Percentiles rank a stretch among this genome's conserved stretches.
Conservation (phyloP, 164 flowering plant species). For the Chloranthus sessilifolius region DNA sequence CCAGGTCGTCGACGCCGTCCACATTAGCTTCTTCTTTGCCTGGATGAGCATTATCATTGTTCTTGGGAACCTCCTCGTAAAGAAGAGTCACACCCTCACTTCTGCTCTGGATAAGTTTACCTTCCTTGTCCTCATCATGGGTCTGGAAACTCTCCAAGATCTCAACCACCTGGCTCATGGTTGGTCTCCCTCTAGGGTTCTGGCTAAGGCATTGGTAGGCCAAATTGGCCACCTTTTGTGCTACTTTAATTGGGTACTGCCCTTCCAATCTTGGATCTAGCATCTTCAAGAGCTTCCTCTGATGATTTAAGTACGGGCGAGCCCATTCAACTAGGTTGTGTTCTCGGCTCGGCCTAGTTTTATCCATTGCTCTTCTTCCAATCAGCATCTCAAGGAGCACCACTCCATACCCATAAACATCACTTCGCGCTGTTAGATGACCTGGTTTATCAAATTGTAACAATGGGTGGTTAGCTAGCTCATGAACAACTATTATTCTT, state of each 20-base stretch:
- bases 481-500: too few species aligned
- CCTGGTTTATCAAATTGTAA: too few species aligned
- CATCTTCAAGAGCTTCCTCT: slow-evolving; percentile 59
- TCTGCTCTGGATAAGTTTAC: slow-evolving; percentile 23
- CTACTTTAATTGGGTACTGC: slow-evolving; percentile 54
- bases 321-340: slow-evolving; percentile 97
- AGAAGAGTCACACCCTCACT: slow-evolving; percentile 38
- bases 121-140: slow-evolving; percentile 21
- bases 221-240: slow-evolving; percentile 67
- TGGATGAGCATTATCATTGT: slow-evolving; percentile 6
- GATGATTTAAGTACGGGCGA: slow-evolving; percentile 70
- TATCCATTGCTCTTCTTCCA: slow-evolving; percentile 87
- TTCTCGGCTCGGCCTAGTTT: slow-evolving; percentile 81
- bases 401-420: slow-evolving; percentile 93
- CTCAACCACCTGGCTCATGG: slow-evolving; percentile 81
- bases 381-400: slow-evolving; percentile 93
- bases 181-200: slow-evolving; percentile 88
- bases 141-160: slow-evolving; percentile 54
- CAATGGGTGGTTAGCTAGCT: too few species aligned
- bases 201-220: slow-evolving; percentile 93
- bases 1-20: too few species aligned
- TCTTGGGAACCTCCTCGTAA: slow-evolving; percentile 51
- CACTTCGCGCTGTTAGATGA: slow-evolving; percentile 87
- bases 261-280: slow-evolving; percentile 92
- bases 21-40: slow-evolving; percentile 3